These are phyloP conservation scores for Acorus calamus DNA, from an alignment of 106 monocot genomes.

Conservation along the genomic window DNA sequence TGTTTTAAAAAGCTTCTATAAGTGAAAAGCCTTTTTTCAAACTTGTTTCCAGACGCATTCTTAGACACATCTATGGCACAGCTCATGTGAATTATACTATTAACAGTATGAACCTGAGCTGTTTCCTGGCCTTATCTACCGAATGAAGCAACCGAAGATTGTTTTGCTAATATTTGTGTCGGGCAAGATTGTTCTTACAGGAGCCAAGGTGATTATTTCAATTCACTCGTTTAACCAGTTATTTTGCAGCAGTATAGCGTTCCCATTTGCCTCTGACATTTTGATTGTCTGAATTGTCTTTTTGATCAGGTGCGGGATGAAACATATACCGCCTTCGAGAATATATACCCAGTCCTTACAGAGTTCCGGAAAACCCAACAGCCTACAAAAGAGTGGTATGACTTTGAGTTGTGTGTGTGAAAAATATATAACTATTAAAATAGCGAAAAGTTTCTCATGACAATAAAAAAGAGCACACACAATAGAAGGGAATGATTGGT, in stretches of 20 bases:
- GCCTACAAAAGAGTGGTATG: no score
- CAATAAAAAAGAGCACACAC: no score
- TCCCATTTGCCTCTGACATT: background rate
- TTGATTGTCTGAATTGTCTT: background rate
- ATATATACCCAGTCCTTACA: slow-evolving; percentile 25
- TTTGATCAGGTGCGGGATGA: slow-evolving; percentile 6
- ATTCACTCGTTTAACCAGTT: background rate
- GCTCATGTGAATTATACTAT: no score
- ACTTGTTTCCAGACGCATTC: no score
- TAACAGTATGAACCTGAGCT: slow-evolving; percentile 30
- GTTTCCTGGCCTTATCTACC: slow-evolving; percentile 27
- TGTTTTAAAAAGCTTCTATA: no score
- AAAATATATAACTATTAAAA: no score
- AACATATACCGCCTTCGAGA: slow-evolving; percentile 19
- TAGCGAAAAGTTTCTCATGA: no score
- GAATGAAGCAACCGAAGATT: slow-evolving; percentile 19
- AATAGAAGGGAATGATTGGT: no score
- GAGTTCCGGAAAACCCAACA: slow-evolving; percentile 12
- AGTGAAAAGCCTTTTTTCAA: no score
- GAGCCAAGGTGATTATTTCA: slow-evolving; percentile 15
- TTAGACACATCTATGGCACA: no score
- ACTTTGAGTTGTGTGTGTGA: no score
- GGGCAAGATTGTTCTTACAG: slow-evolving; percentile 29
- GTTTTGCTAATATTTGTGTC: slow-evolving; percentile 33
- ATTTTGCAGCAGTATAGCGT: background rate